Evolutionary conservation across 1,284 basidiomycete genomes (phyloP).

Genomic region (Cerioporus squamosus): DNA sequence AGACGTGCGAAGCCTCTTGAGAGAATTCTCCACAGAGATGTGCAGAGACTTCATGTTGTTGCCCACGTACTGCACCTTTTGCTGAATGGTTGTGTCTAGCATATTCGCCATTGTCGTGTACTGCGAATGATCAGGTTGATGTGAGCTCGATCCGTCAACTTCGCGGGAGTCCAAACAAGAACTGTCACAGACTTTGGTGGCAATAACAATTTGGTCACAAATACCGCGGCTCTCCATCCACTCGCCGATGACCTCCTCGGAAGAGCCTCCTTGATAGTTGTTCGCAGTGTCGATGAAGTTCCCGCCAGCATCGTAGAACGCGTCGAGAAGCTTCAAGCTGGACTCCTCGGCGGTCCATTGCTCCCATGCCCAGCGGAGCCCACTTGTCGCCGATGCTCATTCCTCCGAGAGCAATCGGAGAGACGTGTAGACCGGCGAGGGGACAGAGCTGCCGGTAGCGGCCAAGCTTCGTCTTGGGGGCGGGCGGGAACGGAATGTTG

Average conservation of each 20-base stretch:
- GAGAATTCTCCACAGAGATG: conserved; percentile 47
- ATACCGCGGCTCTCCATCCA: conserved; percentile 44
- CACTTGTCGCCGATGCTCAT: conserved; percentile 53
- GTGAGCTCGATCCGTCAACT: conserved; percentile 29
- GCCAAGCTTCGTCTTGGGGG: conserved; percentile 40
- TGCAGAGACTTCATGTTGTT: conserved; percentile 53
- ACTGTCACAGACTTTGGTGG: conserved; percentile 42
- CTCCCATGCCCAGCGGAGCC: conserved; percentile 35
- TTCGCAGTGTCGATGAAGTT: conserved; percentile 63
- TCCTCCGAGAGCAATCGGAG: conserved; percentile 53
- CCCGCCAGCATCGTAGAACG: conserved; percentile 49
- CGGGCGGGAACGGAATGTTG: conserved; percentile 10
- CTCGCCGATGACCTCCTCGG: conserved; percentile 43
- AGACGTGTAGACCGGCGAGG: conserved; percentile 30
- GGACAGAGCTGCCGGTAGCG: conserved; percentile 50
- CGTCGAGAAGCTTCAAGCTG: conserved; percentile 52
- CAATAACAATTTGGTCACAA: conserved; percentile 47
- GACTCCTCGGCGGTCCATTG: conserved; percentile 29
- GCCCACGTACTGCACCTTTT: conserved; percentile 43
- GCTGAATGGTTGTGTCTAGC: too few species aligned
- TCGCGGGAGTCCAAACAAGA: conserved; percentile 5
- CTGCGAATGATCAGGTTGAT: too few species aligned
- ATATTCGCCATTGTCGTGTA: too few species aligned
- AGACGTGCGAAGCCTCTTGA: conserved; percentile 59
- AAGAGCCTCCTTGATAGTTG: conserved; percentile 40